A percentile compares a stretch with the other conserved stretches of the same genome.
Conservation (phyloP, 257 asterid genomes). For the Salvia splendens region DNA sequence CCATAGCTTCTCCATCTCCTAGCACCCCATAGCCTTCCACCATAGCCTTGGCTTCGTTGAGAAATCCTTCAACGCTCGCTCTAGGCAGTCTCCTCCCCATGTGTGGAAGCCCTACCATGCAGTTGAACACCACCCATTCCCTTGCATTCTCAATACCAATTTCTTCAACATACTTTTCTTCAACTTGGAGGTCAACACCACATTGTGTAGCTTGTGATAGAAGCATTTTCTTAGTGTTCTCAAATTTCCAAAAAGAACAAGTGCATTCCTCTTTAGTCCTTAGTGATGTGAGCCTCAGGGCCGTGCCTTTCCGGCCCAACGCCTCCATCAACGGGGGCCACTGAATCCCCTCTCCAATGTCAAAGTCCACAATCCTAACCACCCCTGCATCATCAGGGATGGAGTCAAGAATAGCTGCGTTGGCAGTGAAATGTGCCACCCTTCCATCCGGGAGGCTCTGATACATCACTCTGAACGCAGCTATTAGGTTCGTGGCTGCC, state of each 20-base stretch:
- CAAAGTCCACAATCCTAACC: slow-evolving; percentile 51
- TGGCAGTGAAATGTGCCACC: slow-evolving; percentile 62
- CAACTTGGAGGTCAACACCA: slow-evolving; percentile 46
- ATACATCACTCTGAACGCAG: slow-evolving; percentile 57
- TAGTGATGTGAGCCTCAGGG: slow-evolving; percentile 54
- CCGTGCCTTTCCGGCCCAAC: slow-evolving; percentile 38
- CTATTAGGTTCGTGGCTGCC: slow-evolving; percentile 45
- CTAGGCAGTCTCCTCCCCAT: slow-evolving; percentile 53
- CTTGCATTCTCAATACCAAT: slow-evolving; percentile 36
- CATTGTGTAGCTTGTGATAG: slow-evolving; percentile 44
- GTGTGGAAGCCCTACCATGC: slow-evolving; percentile 70
- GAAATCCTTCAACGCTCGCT: slow-evolving; percentile 42
- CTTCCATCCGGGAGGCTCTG: slow-evolving; percentile 56
- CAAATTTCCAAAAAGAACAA: slow-evolving; percentile 42
- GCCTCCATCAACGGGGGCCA: slow-evolving; percentile 67
- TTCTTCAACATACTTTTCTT: slow-evolving; percentile 46
- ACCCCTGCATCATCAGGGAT: slow-evolving; percentile 35
- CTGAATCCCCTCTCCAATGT: slow-evolving; percentile 61
- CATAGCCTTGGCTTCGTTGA: slow-evolving; percentile 44
- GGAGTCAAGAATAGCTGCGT: slow-evolving; percentile 53
- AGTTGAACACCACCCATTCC: slow-evolving; percentile 66
- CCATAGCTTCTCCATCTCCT: slow-evolving; percentile 66
- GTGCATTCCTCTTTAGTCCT: slow-evolving; percentile 38
- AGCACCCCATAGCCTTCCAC: slow-evolving; percentile 34
- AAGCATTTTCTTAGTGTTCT: slow-evolving; percentile 54